phyloP scores from a whole-genome alignment of 2,329 filamentous ascomycete genomes.

The Phyllosticta citrichinensis region DNA sequence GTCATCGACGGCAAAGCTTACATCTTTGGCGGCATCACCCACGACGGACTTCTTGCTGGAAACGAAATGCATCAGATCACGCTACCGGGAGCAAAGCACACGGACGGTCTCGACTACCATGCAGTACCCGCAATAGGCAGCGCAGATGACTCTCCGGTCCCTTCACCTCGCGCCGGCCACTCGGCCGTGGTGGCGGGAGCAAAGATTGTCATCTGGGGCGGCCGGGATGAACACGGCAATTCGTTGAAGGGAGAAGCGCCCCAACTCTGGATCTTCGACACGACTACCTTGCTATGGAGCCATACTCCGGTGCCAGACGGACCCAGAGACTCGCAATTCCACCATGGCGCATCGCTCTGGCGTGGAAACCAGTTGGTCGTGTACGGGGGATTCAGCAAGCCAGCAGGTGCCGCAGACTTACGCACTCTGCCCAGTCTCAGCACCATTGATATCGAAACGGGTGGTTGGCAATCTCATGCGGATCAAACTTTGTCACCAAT shows the following conservation, averaged over 20 bases:
- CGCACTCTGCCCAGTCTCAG: conserved; percentile 7
- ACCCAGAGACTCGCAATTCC: conserved; percentile 11
- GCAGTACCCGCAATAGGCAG: conserved; percentile 32
- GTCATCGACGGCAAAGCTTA: conserved; percentile 34
- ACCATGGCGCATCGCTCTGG: conserved; percentile 16
- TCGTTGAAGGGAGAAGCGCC: conserved; percentile 25
- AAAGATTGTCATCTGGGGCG: conserved; percentile 32
- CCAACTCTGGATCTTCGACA: conserved; percentile 33
- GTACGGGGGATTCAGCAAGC: conserved; percentile 18
- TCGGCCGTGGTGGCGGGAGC: conserved; percentile 31
- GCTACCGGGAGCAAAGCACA: conserved; percentile 17
- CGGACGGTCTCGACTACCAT: conserved; percentile 30
- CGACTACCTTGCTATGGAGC: conserved; percentile 20
- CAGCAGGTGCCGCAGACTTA: conserved; percentile 13
- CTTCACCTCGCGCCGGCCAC: conserved; percentile 27
- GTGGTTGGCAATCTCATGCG: conserved; percentile 20
- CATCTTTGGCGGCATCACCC: conserved; percentile 34
- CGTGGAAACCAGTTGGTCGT: conserved; percentile 16
- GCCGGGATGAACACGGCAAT: conserved; percentile 21
- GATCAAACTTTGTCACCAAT: conserved; percentile 18
- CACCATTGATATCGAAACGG: conserved; percentile 13
- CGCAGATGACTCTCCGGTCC: conserved; percentile 21
- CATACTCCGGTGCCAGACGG: conserved; percentile 11
- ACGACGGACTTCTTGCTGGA: conserved; percentile 26
- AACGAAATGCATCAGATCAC: conserved; percentile 35